Conservation (phyloP, 805 yeast genomes). For the Candida dajiaensis region DNA sequence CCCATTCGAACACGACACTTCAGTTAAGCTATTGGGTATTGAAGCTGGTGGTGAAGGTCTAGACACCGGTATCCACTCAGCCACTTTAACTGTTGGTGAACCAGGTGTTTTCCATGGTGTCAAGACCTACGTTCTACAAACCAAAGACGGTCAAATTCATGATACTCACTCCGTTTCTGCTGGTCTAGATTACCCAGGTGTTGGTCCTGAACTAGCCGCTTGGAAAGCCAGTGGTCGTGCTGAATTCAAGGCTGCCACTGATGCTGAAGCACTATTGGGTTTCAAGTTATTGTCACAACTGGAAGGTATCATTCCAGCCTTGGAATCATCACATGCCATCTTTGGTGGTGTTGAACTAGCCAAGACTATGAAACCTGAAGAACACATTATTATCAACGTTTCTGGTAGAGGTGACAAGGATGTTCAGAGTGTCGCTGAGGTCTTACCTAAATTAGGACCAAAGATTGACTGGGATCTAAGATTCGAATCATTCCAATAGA, state of each 20-base stretch:
- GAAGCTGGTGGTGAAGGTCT: conserved; percentile 99
- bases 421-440: conserved; percentile 95
- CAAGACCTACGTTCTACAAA: conserved; percentile 87
- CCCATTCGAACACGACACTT: conserved; percentile 78
- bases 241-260: conserved; percentile 84
- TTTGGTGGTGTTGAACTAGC: conserved; percentile 89
- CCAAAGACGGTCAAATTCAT: conserved; percentile 89
- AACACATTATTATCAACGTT: conserved; percentile 80
- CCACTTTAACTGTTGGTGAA: conserved; percentile 89
- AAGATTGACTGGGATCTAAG: conserved; percentile 94
- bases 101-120: conserved; percentile 99
- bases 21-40: conserved; percentile 82
- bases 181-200: conserved; percentile 98
- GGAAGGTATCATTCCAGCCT: conserved; percentile 98
- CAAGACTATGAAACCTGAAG: conserved; percentile 69
- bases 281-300: conserved; percentile 83
- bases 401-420: conserved; percentile 99
- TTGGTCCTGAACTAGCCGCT: conserved; percentile 94
- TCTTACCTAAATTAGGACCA: conserved; percentile 84
- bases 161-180: conserved; percentile 99
- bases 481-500: conserved; percentile 44
- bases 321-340: conserved; percentile 96
- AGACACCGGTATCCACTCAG: conserved; percentile 84
- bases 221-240: conserved; percentile 97
- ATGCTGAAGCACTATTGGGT: conserved; percentile 91